A percentile compares a stretch with the other conserved stretches of the same genome.
phyloP scores from a whole-genome alignment of 257 asterid genomes.

The Rubia yunnanensis region DNA sequence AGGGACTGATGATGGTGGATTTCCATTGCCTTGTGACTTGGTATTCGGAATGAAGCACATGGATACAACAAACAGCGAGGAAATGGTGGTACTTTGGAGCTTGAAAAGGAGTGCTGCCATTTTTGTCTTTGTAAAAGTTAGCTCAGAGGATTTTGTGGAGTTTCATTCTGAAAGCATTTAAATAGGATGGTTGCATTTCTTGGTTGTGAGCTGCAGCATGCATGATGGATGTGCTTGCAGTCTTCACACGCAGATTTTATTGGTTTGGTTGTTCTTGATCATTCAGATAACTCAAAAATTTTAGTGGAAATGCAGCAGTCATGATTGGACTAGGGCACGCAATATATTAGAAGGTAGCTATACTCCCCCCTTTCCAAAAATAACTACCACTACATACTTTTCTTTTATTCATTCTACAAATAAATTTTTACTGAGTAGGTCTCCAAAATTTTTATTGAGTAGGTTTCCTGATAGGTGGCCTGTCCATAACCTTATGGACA shows the following conservation, averaged over 20 bases:
- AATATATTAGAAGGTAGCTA: no score
- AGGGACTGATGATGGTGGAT: slow-evolving; percentile 11
- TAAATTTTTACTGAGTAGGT: no score
- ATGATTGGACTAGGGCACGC: not conserved
- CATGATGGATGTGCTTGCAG: slow-evolving; percentile 25
- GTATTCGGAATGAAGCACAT: slow-evolving; percentile 4
- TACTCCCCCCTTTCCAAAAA: no score
- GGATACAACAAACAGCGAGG: slow-evolving; percentile 3
- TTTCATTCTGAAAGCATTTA: not conserved
- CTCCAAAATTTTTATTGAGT: no score
- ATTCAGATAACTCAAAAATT: not conserved
- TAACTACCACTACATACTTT: no score
- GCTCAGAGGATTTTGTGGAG: not conserved
- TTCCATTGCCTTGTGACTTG: slow-evolving; percentile 24
- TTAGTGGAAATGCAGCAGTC: not conserved
- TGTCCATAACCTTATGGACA: no score
- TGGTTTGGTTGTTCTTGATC: not conserved
- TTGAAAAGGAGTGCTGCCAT: slow-evolving; percentile 5
- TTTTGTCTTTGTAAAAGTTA: not conserved
- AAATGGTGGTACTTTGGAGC: slow-evolving; percentile 1
- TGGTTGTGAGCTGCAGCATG: slow-evolving; percentile 44
- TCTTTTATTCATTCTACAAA: no score
- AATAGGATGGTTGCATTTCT: slow-evolving; percentile 20
- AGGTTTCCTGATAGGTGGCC: no score
- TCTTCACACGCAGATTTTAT: slow-evolving; percentile 14